phyloP scores from a whole-genome alignment of 2,329 filamentous ascomycete species.

The Fragosphaeria purpurea region DNA sequence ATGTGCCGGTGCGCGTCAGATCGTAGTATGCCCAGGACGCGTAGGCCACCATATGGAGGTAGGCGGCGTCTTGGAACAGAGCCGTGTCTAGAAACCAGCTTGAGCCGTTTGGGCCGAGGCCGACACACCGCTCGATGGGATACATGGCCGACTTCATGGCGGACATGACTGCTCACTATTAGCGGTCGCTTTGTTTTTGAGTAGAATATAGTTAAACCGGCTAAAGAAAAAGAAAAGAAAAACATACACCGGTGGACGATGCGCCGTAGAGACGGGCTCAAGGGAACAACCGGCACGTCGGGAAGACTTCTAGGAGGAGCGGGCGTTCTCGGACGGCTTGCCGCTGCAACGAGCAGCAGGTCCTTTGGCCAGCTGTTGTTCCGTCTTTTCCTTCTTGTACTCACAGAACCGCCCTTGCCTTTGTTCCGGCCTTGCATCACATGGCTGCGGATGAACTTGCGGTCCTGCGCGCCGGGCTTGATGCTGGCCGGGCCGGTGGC shows the following conservation, averaged over 20 bases:
- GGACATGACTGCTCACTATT: slow-evolving; percentile 17
- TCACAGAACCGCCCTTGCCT: neutral
- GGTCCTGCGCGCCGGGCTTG: slow-evolving; percentile 20
- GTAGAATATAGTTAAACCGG: too few relatives aligned
- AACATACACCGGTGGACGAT: neutral
- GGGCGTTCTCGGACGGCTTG: too few relatives aligned
- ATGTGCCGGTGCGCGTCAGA: too few relatives aligned
- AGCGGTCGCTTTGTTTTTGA: too few relatives aligned
- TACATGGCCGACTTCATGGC: slow-evolving; percentile 17
- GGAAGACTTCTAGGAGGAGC: too few relatives aligned
- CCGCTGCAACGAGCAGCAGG: too few relatives aligned
- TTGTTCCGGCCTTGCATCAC: slow-evolving; percentile 33
- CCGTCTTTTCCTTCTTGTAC: too few relatives aligned
- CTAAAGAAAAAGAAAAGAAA: too few relatives aligned
- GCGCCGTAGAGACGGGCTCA: neutral
- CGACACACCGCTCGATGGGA: slow-evolving; percentile 22
- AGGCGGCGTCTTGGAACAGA: neutral
- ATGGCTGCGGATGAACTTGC: slow-evolving; percentile 29
- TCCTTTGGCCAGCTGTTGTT: too few relatives aligned
- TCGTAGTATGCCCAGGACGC: slow-evolving; percentile 3
- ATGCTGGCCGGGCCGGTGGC: slow-evolving; percentile 6
- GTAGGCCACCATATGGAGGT: neutral
- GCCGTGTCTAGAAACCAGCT: slow-evolving; percentile 24
- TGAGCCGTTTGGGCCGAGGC: slow-evolving; percentile 16
- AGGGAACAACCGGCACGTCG: too few relatives aligned